These are phyloP conservation scores for Pouteria glomerata DNA, from an alignment of 148 eudicot genomes.

Conservation along the genomic window DNA sequence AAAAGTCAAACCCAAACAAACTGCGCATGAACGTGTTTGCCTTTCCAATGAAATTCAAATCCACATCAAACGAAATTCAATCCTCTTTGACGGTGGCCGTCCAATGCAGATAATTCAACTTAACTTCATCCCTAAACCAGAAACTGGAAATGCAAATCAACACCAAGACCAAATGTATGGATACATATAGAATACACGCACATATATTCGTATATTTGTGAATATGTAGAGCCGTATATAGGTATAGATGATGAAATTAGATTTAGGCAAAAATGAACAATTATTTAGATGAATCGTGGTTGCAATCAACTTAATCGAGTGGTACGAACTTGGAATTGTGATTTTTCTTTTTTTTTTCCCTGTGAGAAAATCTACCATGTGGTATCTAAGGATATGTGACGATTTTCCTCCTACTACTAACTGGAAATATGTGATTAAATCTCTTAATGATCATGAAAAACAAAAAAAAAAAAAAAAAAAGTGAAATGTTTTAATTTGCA, in stretches of 20 bases:
- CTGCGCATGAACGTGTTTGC: slow-evolving; percentile 14
- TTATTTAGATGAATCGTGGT: neutral
- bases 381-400: neutral
- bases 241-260: neutral
- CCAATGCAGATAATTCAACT: slow-evolving; percentile 7
- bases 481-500: no score
- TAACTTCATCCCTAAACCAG: slow-evolving; percentile 3
- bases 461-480: no score
- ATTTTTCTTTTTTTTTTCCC: no score
- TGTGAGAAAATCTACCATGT: slow-evolving; percentile 15
- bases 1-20: slow-evolving; percentile 35
- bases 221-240: neutral
- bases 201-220: no score
- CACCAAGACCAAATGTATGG: neutral
- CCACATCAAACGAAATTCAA: neutral
- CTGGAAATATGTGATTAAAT: no score
- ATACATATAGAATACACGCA: neutral
- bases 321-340: neutral
- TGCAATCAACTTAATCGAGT: neutral
- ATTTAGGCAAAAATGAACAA: no score
- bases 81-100: neutral
- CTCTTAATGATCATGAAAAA: no score
- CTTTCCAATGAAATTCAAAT: slow-evolving; percentile 11
- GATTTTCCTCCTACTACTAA: no score
- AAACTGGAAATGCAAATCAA: neutral